Conservation (phyloP, 2,329 filamentous ascomycete species). For the Paracoccidioides brasiliensis region DNA sequence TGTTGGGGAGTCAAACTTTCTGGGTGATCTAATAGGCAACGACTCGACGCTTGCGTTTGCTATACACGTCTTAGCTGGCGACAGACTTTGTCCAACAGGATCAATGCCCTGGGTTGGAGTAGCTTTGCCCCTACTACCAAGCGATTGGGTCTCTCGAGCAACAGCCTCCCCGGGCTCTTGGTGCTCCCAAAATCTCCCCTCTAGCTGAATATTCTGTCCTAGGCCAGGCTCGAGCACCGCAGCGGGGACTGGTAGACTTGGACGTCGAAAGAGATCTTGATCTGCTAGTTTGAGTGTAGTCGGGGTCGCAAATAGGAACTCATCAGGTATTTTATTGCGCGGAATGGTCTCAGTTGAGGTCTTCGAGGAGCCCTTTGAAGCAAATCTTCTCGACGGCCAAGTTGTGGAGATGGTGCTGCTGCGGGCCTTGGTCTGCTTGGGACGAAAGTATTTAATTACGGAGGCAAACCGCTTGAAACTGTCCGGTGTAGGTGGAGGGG, state of each 20-base stretch:
- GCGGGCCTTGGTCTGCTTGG: slow-evolving; percentile 3
- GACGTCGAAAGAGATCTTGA: background rate
- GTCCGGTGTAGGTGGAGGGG: slow-evolving; percentile 2
- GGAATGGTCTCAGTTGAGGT: background rate
- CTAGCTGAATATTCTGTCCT: background rate
- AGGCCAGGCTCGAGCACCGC: background rate
- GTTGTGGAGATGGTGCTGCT: slow-evolving; percentile 4
- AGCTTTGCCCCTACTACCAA: background rate
- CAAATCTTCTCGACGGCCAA: background rate
- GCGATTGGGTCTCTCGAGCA: background rate
- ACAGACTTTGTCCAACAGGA: background rate
- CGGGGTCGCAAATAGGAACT: background rate
- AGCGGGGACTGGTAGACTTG: background rate
- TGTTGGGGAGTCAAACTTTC: background rate
- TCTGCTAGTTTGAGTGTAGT: background rate
- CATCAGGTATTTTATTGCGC: background rate
- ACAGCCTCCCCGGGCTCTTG: background rate
- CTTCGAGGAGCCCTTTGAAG: background rate
- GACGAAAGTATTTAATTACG: slow-evolving; percentile 11
- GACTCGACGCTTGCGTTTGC: background rate
- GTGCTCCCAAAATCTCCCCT: background rate
- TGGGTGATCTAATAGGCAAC: background rate
- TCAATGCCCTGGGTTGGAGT: background rate
- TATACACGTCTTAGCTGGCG: background rate
- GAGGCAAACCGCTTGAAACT: slow-evolving; percentile 9